Evolutionary conservation across 163 green algal genomes (phyloP).

Genomic region (Chlamydomonas reinhardtii): DNA sequence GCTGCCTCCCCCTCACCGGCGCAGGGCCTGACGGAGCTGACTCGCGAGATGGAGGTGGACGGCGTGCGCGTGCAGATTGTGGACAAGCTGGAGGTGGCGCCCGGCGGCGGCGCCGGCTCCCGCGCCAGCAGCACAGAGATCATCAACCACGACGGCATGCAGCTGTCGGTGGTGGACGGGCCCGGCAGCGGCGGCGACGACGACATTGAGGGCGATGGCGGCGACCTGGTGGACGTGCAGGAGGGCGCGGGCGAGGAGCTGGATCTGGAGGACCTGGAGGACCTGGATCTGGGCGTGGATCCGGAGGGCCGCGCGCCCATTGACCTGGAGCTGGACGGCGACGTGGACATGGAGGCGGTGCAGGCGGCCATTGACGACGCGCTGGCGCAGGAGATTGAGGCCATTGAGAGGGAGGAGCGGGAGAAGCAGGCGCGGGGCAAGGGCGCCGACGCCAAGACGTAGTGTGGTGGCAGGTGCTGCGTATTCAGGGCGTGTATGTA

Average conservation of each 20-base stretch:
- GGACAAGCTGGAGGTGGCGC: conserved; percentile 36
- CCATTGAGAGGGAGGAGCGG: too few species aligned
- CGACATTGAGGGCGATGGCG: too few species aligned
- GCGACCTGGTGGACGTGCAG: neutral
- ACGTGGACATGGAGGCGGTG: neutral
- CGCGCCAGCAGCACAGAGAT: neutral
- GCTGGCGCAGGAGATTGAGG: too few species aligned
- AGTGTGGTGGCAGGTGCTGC: too few species aligned
- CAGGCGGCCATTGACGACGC: too few species aligned
- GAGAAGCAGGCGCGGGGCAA: too few species aligned
- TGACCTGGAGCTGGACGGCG: neutral
- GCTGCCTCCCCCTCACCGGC: too few species aligned
- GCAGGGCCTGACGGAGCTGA: conserved; percentile 36
- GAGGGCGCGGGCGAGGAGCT: neutral
- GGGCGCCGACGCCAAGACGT: too few species aligned
- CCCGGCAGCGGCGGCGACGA: too few species aligned
- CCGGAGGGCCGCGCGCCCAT: too few species aligned
- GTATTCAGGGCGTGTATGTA: too few species aligned
- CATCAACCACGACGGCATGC: conserved; percentile 5
- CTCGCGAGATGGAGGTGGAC: conserved; percentile 41
- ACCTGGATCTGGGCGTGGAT: neutral
- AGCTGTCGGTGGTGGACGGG: neutral
- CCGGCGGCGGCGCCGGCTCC: neutral
- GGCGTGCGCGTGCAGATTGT: conserved; percentile 44
- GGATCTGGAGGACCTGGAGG: neutral